Evolutionary conservation across 345 rosid species (phyloP).

Genomic region (Moringa oleifera): DNA sequence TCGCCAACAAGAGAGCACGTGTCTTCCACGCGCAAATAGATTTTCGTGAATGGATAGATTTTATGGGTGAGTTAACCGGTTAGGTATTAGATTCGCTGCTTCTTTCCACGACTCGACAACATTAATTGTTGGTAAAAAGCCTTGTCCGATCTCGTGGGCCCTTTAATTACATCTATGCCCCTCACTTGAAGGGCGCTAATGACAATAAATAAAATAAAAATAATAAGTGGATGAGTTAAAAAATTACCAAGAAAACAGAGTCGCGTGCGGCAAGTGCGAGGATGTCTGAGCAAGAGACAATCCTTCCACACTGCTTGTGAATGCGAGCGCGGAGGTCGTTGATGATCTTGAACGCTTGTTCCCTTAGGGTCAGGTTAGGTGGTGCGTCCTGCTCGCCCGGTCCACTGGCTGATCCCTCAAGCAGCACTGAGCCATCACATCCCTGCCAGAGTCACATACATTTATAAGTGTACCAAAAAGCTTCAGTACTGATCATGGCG

Average conservation of each 20-base stretch:
- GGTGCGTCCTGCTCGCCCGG: constrained; percentile 73
- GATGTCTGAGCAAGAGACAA: constrained; percentile 48
- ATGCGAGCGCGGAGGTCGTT: constrained; percentile 32
- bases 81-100: no score
- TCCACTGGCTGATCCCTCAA: constrained; percentile 73
- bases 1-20: no score
- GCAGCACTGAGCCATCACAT: constrained; percentile 80
- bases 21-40: no score
- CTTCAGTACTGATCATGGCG: no score
- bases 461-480: no score
- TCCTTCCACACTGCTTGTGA: constrained; percentile 36
- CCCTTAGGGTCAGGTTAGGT: constrained; percentile 45
- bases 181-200: no score
- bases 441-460: constrained; percentile 37
- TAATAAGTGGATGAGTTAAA: background rate
- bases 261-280: constrained; percentile 50
- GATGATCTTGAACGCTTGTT: constrained; percentile 35
- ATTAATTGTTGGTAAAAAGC: no score
- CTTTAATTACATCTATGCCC: no score
- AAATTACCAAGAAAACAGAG: constrained; percentile 32
- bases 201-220: background rate
- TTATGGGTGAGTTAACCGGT: no score
- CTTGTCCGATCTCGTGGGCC: no score
- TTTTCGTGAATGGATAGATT: no score
- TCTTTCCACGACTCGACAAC: no score